phyloP scores from a whole-genome alignment of 176 grass and related monocot species.

The Hordeum marinum region DNA sequence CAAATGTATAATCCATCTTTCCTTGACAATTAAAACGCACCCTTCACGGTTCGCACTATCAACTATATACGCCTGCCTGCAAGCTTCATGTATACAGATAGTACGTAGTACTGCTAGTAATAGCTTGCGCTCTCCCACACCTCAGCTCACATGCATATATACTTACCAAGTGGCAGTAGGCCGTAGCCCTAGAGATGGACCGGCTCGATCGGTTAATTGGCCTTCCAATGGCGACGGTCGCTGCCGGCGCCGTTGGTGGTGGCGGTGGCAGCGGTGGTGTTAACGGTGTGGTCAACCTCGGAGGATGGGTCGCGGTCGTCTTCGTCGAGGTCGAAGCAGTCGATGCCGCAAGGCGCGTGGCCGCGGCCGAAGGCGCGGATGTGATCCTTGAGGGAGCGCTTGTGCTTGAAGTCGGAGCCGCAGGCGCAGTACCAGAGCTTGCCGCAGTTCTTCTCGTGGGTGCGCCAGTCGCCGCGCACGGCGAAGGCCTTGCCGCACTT shows the following conservation, averaged over 20 bases:
- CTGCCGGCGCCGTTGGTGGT: too few species aligned
- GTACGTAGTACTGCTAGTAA: background rate
- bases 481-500: slow-evolving; percentile 94
- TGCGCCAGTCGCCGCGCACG: slow-evolving; percentile 89
- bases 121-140: background rate
- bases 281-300: slow-evolving; percentile 47
- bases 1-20: background rate
- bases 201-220: background rate
- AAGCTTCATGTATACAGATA: slow-evolving; percentile 10
- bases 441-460: slow-evolving; percentile 97
- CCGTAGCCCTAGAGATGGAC: background rate
- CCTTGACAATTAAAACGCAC: background rate
- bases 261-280: background rate
- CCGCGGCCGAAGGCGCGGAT: slow-evolving; percentile 63
- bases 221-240: background rate
- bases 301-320: slow-evolving; percentile 53
- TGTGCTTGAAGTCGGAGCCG: slow-evolving; percentile 95
- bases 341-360: slow-evolving; percentile 64
- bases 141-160: background rate
- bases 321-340: slow-evolving; percentile 64
- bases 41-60: background rate
- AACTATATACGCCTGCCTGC: slow-evolving; percentile 3
- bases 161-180: slow-evolving; percentile 13
- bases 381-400: slow-evolving; percentile 83
- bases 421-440: slow-evolving; percentile 93